Evolutionary conservation across 495 filamentous ascomycete genomes (phyloP), one percentile per base, ranked within the genome.

Genomic region (Entonaema liquescens): DNA sequence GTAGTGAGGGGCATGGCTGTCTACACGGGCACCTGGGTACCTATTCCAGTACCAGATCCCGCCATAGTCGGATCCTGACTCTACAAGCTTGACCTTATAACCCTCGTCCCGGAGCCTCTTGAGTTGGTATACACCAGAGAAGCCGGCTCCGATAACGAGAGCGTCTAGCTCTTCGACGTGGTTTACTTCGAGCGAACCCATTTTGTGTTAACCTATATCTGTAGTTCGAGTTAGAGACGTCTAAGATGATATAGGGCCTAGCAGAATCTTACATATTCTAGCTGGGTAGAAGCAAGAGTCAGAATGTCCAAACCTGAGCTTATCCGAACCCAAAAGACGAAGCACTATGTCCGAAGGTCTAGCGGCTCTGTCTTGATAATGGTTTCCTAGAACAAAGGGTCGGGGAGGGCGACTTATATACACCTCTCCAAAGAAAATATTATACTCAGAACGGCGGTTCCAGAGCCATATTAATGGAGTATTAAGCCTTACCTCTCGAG

Each of bases 31-130:
- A 17, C 83, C 82, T 4, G 86, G 86, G 63, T 88, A 89, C 21
- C 80, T 68, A 66, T 86, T 88, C 83, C 82, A 84, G 55, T 81
- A 71, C 86, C 85, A 87, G n/a, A 81, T 79, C 7, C 86, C 86
- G 2, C 86, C 86, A 54, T 84, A 77, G 52, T 79, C 79, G 13
- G 70, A 65, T 17, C 83, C 85, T 1, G 83, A 79, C 57, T 89
- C 87, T 53, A 83, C 79, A 12, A 85, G 50, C 12, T 79, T 79
- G n/a, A 78, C 79, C 76, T 70, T 74, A 17, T 69, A 67, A 12
- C 75, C 73, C 44, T 69, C 70, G 13, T 77, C 75, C 13, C 75
- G 75, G 28, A 77, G 73, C 58, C 62, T 76, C 50, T 77, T 77
- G 2, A 77, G 65, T 62, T 76, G 69, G 36, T 76, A 77, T 9